Evolutionary conservation across 2,329 filamentous ascomycete genomes (phyloP).

Genomic region (Aspergillus pseudonomiae): DNA sequence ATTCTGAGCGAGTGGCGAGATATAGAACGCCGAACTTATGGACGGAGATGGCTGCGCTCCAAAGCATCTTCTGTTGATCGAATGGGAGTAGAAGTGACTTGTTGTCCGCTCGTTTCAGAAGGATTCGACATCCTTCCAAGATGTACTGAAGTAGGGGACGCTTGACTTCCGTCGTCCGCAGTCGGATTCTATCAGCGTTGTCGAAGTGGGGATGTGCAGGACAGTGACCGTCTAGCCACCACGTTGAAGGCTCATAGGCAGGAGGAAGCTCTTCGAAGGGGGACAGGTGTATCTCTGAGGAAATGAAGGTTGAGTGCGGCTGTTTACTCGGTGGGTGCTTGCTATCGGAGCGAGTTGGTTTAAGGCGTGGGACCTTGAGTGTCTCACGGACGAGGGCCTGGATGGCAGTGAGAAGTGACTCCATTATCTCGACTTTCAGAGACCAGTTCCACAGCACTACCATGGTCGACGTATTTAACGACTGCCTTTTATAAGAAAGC

Average conservation of each 20-base stretch:
- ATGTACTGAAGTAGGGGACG: background rate
- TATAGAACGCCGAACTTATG: background rate
- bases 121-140: background rate
- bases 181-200: background rate
- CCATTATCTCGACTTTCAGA: background rate
- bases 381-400: background rate
- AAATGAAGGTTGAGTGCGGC: background rate
- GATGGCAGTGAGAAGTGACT: background rate
- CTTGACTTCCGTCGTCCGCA: background rate
- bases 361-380: background rate
- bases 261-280: background rate
- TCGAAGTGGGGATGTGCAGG: background rate
- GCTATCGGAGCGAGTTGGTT: background rate
- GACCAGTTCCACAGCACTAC: background rate
- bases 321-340: background rate
- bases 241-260: background rate
- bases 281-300: background rate
- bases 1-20: background rate
- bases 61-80: background rate
- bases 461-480: background rate
- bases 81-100: background rate
- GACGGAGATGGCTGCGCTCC: background rate
- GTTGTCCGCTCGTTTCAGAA: background rate
- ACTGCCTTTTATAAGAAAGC: background rate
- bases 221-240: background rate